phyloP scores from a whole-genome alignment of 805 yeast species.

The Candida hispaniensis region DNA sequence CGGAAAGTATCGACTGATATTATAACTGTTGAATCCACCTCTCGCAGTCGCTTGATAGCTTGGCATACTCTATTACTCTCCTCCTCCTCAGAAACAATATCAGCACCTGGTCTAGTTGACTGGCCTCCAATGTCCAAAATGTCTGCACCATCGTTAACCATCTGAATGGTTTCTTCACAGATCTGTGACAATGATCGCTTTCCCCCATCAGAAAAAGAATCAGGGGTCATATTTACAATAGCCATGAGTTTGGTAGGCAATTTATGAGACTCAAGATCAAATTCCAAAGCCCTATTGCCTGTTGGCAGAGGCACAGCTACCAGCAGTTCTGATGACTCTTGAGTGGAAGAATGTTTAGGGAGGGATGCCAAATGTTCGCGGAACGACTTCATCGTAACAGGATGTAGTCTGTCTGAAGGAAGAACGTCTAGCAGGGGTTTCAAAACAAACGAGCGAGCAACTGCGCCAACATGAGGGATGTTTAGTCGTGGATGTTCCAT shows the following conservation, averaged over 20 bases:
- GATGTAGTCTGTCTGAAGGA: constrained; percentile 58
- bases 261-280: constrained; percentile 37
- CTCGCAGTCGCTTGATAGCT: constrained; percentile 50
- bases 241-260: constrained; percentile 71
- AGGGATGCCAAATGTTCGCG: constrained; percentile 54
- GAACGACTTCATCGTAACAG: constrained; percentile 76
- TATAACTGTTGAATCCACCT: constrained; percentile 34
- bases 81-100: constrained; percentile 47
- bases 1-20: constrained; percentile 87
- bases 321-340: constrained; percentile 22
- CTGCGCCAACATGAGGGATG: constrained; percentile 80
- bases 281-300: constrained; percentile 27
- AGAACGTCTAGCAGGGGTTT: constrained; percentile 79
- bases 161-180: constrained; percentile 36
- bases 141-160: constrained; percentile 52
- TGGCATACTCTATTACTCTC: constrained; percentile 67
- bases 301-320: constrained; percentile 20
- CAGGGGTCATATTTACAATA: constrained; percentile 82
- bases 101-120: constrained; percentile 81
- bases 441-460: constrained; percentile 82
- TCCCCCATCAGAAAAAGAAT: constrained; percentile 92
- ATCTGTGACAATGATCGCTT: constrained; percentile 33
- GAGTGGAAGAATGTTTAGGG: constrained; percentile 30
- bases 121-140: constrained; percentile 92
- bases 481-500: constrained; percentile 48